Evolutionary conservation across 352 stramenopile species (phyloP), one percentile per base, ranked within the genome.

Genomic region (Lagenidium giganteum): DNA sequence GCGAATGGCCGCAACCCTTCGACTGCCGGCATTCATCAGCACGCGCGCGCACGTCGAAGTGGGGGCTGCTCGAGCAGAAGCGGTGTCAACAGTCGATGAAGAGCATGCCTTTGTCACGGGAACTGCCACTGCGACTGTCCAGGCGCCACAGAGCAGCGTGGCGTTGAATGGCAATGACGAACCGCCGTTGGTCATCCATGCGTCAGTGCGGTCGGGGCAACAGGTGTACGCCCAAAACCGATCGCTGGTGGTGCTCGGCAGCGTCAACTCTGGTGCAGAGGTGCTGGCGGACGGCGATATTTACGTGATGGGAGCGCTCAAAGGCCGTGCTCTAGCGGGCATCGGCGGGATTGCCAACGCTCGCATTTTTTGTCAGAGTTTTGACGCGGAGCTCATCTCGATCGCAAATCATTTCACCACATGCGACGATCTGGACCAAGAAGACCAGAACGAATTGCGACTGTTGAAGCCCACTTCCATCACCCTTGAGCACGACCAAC

Each of bases 381-480:
- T 95, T 49, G 83, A 95, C 54, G 84, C 83, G 8, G 84, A 95
- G 64, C 75, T 95, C 51, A 76, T 95, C 42, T 92, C 83, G 40
- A 93, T 95, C 61, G 82, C 77, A 28, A 79, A 95, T 56, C 80
- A 83, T 54, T 95, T 95, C 48, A 95, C 84, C 26, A 95, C 84
- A n/a, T 93, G 78, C 52, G 82, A 95, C 53, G 74, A 73, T 32
- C 48, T 86, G 26, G 61, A 26, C 14, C 0, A 41, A 67, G 43
- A 53, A 66, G 41, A 70, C 40, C 65, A 57, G 21, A 58, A 35
- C 22, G 51, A 61, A 39, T 47, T 87, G 47, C 68, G 64, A 27
- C 63, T 57, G 45, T 48, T 72, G 45, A 70, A 79, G 51, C 64
- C 77, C 24, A 87, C 77, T 31, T 50, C 57, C 37, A 64, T 86